Base-by-base conservation (phyloP, 2,329 filamentous ascomycete species). In the Neonectria ditissima region DNA sequence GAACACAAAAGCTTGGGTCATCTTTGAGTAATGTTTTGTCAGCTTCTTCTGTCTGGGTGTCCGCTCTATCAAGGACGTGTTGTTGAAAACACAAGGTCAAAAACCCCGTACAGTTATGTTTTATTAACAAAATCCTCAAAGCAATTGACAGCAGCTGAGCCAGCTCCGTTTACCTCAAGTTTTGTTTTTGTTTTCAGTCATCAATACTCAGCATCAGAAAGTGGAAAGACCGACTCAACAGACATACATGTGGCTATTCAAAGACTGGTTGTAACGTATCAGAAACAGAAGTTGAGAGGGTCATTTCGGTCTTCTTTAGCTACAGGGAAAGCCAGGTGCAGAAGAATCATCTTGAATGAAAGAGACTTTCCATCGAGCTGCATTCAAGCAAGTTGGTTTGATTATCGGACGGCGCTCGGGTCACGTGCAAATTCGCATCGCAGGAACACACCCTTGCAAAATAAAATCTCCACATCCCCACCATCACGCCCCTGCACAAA, bases 281-380 rank as follows among this genome's bases (percentile, higher is more conserved):
- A 28, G n/a, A 4, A 22, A 28, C 14, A 6, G 18, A 10, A 32
- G 43, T 3, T 1, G 0, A 3, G 13, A 9, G 0, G 6, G 48
- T 0, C 37, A 26, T n/a, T 1, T 14, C 10, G 48, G 60, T 1
- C 43, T 68, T 3, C 13, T 68, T 2, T 34, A 32, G 9, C 28
- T 68, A 1, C 65, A 63, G 2, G 64, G 66, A 6, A 66, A 66
- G 5, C 60, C 61, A 16, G 66, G 64, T 0, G 20, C 52, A 1
- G 64, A 64, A 8, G 66, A 68, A 26, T 68, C 64, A 3, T 55
- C 48, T 0, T 22, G 65, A 26, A 62, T 65, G 55, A 66, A 61
- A 6, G 62, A 69, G 11, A 56, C 54, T 9, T 60, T 62, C 22
- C 59, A 50, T 7, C 45, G 32, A 14, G 50, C 51, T 5, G 16